Evolutionary conservation across 768 basidiomycete species (phyloP).

Genomic region (Calvatia gigantea): DNA sequence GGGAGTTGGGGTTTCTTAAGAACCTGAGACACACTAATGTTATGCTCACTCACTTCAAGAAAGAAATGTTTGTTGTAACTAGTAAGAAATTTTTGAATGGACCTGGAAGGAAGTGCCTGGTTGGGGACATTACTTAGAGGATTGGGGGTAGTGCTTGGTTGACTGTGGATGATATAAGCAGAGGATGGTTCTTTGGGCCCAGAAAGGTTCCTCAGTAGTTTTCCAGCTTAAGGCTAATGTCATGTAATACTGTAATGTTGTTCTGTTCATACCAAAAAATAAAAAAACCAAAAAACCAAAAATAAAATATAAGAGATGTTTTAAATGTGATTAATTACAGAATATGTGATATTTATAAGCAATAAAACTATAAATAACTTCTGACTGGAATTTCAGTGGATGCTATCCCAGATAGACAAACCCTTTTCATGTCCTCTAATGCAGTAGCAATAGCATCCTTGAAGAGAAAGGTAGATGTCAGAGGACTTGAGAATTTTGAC

Average conservation of each 20-base stretch:
- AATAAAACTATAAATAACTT: constrained; percentile 27
- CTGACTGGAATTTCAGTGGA: constrained; percentile 16
- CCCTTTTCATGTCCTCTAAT: constrained; percentile 62
- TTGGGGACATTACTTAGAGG: constrained; percentile 36
- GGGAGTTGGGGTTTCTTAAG: constrained; percentile 62
- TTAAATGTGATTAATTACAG: not conserved
- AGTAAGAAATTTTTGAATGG: constrained; percentile 58
- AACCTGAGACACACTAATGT: constrained; percentile 76
- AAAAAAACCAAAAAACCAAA: constrained; percentile 4
- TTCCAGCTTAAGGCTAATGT: constrained; percentile 1
- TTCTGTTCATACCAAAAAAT: no score
- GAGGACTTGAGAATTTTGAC: constrained; percentile 68
- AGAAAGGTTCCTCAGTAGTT: not conserved
- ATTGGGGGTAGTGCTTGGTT: constrained; percentile 38
- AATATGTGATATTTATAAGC: not conserved
- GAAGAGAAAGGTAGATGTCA: constrained; percentile 71
- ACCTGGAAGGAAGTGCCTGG: constrained; percentile 43
- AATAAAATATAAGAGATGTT: not conserved
- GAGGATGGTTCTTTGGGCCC: constrained; percentile 20
- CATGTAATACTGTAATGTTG: not conserved
- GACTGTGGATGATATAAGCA: constrained; percentile 32
- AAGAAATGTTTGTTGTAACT: constrained; percentile 72
- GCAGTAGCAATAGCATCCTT: constrained; percentile 60
- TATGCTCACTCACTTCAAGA: constrained; percentile 80
- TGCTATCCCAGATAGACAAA: constrained; percentile 36